Evolutionary conservation across 768 basidiomycete species (phyloP), one percentile per base, ranked within the genome.

Genomic region (Mycena vulgaris): DNA sequence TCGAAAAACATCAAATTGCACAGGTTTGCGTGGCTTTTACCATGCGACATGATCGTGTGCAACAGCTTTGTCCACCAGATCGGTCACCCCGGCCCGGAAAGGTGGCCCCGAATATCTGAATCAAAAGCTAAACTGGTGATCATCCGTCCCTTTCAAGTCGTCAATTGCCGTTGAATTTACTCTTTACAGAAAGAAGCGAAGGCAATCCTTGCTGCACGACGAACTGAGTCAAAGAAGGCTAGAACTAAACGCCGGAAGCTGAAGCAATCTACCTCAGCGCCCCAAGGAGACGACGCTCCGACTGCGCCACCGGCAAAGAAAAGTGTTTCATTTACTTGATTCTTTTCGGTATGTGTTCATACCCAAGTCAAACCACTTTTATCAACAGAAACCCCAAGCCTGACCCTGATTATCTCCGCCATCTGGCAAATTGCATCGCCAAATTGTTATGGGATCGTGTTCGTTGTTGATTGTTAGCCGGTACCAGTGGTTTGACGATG

Each of bases 81-180:
- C 35, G 77, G 74, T 13, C 76, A 78, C 75, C 73, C 77, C 59
- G 75, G 76, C 59, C 51, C 69, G 55, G 76, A 77, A 62, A 75
- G 71, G 61, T 80, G 72, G 37, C 75, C 76, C 53, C 74, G 64
- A 40, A 66, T 73, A 40, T 80, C 77, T n/a, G 68, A 75, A 59
- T 73, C 78, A 69, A 85, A 76, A 80, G 76, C 74, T 40, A 84
- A 80, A 77, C 74, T 86, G 74, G 86, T 86, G 77, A 73, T 65
- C 57, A 37, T 77, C 74, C 75, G 45, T 67, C 71, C 52, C 57
- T 69, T 71, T 39, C 63, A 25, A 23, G 2, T 51, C 35, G 33
- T n/a, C 33, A 8, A 45, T 33, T 21, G 17, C 42, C 40, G 42
- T 49, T 72, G 63, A 72, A 42, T 30, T 33, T 13, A 30, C 27